Base-by-base conservation (phyloP, 2,329 filamentous ascomycete genomes). In the Sporothrix luriei region DNA sequence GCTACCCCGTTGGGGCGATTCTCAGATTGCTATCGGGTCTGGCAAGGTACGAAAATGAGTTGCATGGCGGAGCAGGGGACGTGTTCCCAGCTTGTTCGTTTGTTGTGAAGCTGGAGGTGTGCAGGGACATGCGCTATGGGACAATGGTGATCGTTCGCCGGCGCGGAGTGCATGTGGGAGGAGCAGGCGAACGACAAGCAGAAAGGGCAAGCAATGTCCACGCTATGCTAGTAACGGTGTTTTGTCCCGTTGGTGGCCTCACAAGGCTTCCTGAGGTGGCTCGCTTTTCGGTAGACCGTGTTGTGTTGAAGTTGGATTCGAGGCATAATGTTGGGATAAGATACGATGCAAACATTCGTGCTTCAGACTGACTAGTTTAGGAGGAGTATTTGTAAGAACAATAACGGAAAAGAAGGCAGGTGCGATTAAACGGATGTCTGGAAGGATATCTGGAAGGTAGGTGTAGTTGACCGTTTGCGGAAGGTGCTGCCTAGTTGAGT, bases 81-180 rank as follows among this genome's bases (percentile, higher is more conserved):
- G 6, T 33, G 7, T 26, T 62, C 24, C 11, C 38, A 62, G 21
- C 55, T 13, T 5, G 11, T 24, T n/a, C 33, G 55, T 21, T 62
- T 46, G 38, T 43, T 3, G 33, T 21, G 24, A 38, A 46, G 38
- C 24, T 43, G 55, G 38, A 38, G 24, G 38, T 21, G 26, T 62
- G 57, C 21, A 38, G 57, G 57, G 57, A 46, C 46, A 62, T 46
- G 16, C 38, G 16, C 38, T 43, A 19, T 46, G 29, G 29, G 29
- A 59, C 21, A 19, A 21, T 59, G 33, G 55, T 13, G 33, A 59
- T 19, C 33, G 29, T n/a, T 19, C 40, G 55, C 40, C 24, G 55
- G 16, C 21, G n/a, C n/a, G 57, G 57, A 46, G 57, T 46, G 38
- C 21, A 16, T n/a, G 55, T 59, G 57, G 21, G 57, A n/a, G n/a